phyloP scores from a whole-genome alignment of 2,329 filamentous ascomycete species.

The Magnaporthales sp. region DNA sequence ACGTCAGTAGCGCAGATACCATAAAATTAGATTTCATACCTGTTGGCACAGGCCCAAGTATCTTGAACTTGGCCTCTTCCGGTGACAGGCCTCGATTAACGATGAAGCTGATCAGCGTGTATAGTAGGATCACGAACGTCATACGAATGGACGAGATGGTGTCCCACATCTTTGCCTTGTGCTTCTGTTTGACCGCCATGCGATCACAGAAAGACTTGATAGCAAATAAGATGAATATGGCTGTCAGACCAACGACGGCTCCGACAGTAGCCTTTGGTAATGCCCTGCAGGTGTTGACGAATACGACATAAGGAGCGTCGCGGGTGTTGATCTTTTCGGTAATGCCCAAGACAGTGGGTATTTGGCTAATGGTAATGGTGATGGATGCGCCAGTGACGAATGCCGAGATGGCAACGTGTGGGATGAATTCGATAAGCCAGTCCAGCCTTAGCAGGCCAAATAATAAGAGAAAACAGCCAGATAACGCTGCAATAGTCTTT shows the following conservation, averaged over 20 bases:
- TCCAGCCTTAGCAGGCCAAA: slow-evolving; percentile 37
- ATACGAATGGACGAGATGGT: slow-evolving; percentile 60
- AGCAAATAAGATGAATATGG: slow-evolving; percentile 56
- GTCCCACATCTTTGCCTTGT: slow-evolving; percentile 3
- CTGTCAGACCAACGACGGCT: slow-evolving; percentile 63
- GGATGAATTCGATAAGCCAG: slow-evolving; percentile 43
- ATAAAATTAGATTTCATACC: slow-evolving; percentile 32
- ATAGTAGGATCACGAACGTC: slow-evolving; percentile 71
- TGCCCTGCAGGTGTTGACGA: slow-evolving; percentile 31
- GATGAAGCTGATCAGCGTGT: slow-evolving; percentile 80
- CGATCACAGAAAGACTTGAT: slow-evolving; percentile 52
- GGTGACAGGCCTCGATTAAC: slow-evolving; percentile 57
- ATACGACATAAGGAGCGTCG: slow-evolving; percentile 34
- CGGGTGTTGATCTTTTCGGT: slow-evolving; percentile 30
- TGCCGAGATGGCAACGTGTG: slow-evolving; percentile 38
- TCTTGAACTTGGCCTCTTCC: slow-evolving; percentile 55
- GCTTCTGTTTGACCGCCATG: slow-evolving; percentile 45
- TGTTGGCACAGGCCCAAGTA: slow-evolving; percentile 69
- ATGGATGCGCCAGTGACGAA: slow-evolving; percentile 43
- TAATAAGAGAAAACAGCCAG: slow-evolving; percentile 31
- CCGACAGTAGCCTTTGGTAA: slow-evolving; percentile 34
- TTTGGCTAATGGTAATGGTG: slow-evolving; percentile 39
- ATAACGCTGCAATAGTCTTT: slow-evolving; percentile 32
- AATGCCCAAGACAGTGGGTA: slow-evolving; percentile 34
- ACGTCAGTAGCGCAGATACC: too few species aligned